Conservation (phyloP, 2,329 filamentous ascomycete genomes). For the Cordyceps cicadae region DNA sequence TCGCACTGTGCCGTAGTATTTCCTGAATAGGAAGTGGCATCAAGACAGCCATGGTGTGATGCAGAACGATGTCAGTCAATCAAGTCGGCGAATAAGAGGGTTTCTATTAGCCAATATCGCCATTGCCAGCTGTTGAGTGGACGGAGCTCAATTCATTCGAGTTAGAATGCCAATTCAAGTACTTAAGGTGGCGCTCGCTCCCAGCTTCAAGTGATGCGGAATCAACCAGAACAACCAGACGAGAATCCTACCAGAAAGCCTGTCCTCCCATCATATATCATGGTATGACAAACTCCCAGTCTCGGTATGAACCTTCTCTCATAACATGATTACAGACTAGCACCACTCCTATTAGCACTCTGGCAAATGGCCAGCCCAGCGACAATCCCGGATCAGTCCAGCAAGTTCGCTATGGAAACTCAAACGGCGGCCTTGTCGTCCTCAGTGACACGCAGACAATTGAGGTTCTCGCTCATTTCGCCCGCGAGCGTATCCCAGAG, state of each 20-base stretch:
- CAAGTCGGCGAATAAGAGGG: neutral
- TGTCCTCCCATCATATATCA: neutral
- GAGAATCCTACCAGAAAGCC: neutral
- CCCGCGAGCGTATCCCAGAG: slow-evolving; percentile 51
- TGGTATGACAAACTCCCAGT: neutral
- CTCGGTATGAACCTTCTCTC: neutral
- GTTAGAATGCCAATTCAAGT: neutral
- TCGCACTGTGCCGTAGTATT: neutral
- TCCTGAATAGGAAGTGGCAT: neutral
- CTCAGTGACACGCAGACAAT: slow-evolving; percentile 46
- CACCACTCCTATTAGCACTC: neutral
- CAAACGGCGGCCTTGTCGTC: slow-evolving; percentile 31
- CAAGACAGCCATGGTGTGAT: neutral
- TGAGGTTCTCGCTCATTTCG: slow-evolving; percentile 48
- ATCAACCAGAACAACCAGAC: neutral
- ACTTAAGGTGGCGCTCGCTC: neutral
- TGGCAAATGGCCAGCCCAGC: slow-evolving; percentile 11
- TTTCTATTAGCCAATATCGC: neutral
- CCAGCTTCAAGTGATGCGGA: neutral
- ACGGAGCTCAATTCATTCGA: neutral
- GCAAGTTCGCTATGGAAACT: slow-evolving; percentile 19
- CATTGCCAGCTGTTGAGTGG: neutral
- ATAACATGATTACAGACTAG: neutral
- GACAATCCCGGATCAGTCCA: slow-evolving; percentile 18
- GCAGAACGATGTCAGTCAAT: neutral